Percentiles rank a stretch among this genome's conserved stretches.
These are phyloP conservation scores for Tritrichomonas musculus DNA, from an alignment of 208 protist genomes.

Conservation along the genomic window DNA sequence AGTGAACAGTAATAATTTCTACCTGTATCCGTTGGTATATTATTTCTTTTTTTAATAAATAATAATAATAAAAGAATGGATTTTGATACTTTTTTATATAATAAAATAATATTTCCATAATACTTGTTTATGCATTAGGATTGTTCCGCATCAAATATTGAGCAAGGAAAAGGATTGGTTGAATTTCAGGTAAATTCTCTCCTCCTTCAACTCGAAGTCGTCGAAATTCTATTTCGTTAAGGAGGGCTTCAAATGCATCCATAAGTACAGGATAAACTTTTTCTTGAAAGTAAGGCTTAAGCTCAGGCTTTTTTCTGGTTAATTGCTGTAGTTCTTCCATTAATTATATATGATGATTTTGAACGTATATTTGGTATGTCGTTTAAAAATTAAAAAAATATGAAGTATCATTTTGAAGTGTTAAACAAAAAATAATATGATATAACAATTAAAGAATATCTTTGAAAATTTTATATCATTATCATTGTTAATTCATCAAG, in stretches of 20 bases:
- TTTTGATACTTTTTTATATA: background rate
- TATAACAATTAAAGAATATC: too few relatives aligned
- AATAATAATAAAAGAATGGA: background rate
- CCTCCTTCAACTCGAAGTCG: background rate
- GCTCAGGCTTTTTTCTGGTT: background rate
- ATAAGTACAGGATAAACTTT: background rate
- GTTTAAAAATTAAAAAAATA: too few relatives aligned
- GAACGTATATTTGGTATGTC: too few relatives aligned
- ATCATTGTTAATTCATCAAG: too few relatives aligned
- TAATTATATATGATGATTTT: background rate
- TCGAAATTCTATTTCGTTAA: background rate
- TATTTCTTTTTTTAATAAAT: background rate
- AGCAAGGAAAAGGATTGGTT: background rate
- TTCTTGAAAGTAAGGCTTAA: background rate
- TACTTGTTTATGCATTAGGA: background rate
- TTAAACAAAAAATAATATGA: too few relatives aligned
- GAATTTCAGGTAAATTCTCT: slow-evolving; percentile 5
- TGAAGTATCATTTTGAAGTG: too few relatives aligned
- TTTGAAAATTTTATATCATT: too few relatives aligned
- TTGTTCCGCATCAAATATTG: slow-evolving; percentile 19
- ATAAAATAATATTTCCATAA: background rate
- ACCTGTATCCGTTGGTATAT: too few relatives aligned
- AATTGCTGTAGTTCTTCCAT: slow-evolving; percentile 4
- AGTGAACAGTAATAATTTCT: too few relatives aligned
- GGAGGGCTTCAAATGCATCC: background rate